Evolutionary conservation across 2,329 filamentous ascomycete species (phyloP), one percentile per base, ranked within the genome.

Genomic region (Paraconiothyrium brasiliense): DNA sequence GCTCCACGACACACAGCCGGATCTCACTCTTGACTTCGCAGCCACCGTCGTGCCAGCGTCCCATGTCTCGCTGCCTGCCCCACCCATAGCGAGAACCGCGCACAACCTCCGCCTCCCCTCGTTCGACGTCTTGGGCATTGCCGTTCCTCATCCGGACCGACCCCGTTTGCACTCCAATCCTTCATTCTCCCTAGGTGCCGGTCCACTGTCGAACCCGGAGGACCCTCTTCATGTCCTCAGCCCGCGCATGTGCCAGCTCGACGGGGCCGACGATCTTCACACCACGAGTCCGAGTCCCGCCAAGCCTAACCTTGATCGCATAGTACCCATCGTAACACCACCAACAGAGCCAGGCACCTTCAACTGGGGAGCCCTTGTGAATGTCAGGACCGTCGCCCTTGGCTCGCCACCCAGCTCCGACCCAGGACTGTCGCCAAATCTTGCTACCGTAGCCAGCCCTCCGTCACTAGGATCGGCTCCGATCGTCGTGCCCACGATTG

Each of bases 111-210:
- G 84, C 57, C 79, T 87, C 16, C 85, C 84, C 5, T 84, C 84
- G 2, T 86, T 87, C 68, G 81, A 86, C 58, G 75, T 80, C 20
- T 77, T 86, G 54, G 84, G 83, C 37, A 85, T 85, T 60, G 80
- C 80, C 56, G 77, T 79, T 54, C 81, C 83, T 49, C 79, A 82
- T 74, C 79, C 82, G 63, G 77, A 82, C 68, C 71, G 76, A 63
- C 67, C 78, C 54, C 66, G 66, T 50, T 67, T 71, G 50, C 71
- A 63, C 60, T 54, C 68, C 46, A 63, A 61, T 47, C 62, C 69
- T 50, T 70, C 67, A 16, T 77, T 78, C 13, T 67, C 71, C 34
- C 59, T 79, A 24, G 78, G 76, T 56, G 72, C 71, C 37, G 77
- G 77, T 5, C 77, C 78, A 57, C 67, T 78, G 13, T 78, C 78